A percentile compares a stretch with the other conserved stretches of the same genome.
Conservation (phyloP, 2,329 filamentous ascomycete species). For the Talaromyces islandicus region DNA sequence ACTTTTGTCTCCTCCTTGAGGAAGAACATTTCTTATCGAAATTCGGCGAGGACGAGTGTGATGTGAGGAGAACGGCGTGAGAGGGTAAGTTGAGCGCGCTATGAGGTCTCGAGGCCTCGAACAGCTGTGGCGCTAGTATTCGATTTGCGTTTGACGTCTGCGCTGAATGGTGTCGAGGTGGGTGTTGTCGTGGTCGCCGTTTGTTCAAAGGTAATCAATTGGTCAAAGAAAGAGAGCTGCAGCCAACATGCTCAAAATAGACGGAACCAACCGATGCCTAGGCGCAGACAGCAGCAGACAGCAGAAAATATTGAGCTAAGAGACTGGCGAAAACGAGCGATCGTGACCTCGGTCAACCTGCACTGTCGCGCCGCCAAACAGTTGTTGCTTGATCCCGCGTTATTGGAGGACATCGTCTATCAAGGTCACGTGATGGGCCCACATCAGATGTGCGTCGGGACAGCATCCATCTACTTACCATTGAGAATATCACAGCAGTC, state of each 20-base stretch:
- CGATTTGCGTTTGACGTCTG: background rate
- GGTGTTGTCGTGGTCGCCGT: background rate
- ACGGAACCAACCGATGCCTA: background rate
- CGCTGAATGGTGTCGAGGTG: conserved; percentile 12
- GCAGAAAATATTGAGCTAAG: background rate
- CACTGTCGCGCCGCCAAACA: background rate
- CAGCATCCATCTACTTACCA: background rate
- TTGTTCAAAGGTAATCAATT: background rate
- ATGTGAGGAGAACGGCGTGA: background rate
- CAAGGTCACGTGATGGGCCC: background rate
- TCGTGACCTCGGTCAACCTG: background rate
- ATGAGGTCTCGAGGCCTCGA: background rate
- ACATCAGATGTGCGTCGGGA: background rate
- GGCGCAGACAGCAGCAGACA: background rate
- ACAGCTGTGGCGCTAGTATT: background rate
- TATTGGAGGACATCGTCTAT: background rate
- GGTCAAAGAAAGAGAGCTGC: background rate
- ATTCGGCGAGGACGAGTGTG: background rate
- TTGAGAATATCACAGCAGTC: background rate
- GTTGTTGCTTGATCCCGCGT: background rate
- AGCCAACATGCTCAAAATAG: background rate
- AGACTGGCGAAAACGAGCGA: background rate
- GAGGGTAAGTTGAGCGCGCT: background rate
- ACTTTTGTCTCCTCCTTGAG: conserved; percentile 93
- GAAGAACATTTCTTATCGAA: conserved; percentile 77